Evolutionary conservation across 306 rosid genomes (phyloP), one percentile per base, ranked within the genome.

Genomic region (Cicer arietinum): DNA sequence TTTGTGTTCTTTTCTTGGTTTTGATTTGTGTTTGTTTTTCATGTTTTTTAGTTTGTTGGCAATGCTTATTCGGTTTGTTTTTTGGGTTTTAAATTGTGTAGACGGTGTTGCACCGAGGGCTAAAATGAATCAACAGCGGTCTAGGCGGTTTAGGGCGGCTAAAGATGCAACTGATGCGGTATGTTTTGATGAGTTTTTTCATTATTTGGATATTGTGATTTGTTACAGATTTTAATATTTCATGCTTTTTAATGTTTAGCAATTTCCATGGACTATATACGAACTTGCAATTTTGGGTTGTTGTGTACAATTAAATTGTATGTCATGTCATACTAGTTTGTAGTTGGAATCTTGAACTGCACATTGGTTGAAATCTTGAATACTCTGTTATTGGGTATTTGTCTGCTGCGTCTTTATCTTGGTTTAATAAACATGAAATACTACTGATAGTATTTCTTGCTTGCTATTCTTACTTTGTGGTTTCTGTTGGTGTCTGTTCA

Each of bases 51-150:
- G 22, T 58, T 6, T 76, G 50, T 45, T 54, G 40, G 13, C 10
- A 54, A 76, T 77, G 35, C 80, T 83, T 46, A 69, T 70, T 70
- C 37, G 37, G 3, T 47, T 12, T 60, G 52, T 35, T 35, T 50
- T 17, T 44, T 60, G 9, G 47, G 20, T 71, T 16, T 56, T 60
- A 45, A 44, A 72, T 53, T 80, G 67, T 71, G 59, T 83, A 95
- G 99, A 95, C 79, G 99, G 99, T 77, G 99, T 95, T 87, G 99
- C 99, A 52, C 99, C 99, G 2, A 89, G 99, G 89, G 99, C 99
- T n/a, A 95, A 95, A 81, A 95, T 95, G 99, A 95, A 92, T 76
- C 99, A 95, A 73, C 99, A 92, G 46, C 79, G 99, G 46, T 92
- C 98, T 70, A 88, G 99, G 74, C 91, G 99, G 60, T 95, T 95